Evolutionary conservation across 345 rosid species (phyloP).

Genomic region (Dovyalis caffra): DNA sequence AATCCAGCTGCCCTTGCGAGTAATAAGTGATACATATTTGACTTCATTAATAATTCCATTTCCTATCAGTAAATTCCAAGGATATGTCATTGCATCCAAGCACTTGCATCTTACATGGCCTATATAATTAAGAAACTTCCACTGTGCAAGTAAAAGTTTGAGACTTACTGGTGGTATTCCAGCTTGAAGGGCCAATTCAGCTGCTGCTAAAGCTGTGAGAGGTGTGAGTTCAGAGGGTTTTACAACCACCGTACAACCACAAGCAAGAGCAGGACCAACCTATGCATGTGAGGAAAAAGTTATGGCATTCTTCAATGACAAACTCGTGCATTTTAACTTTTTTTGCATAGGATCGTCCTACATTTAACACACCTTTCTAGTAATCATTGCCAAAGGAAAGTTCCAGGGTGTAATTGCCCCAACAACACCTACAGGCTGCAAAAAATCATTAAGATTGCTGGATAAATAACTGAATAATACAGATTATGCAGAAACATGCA

Average conservation of each 20-base stretch:
- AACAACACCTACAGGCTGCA: constrained; percentile 96
- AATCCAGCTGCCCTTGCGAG: too few species aligned
- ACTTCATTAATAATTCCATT: too few species aligned
- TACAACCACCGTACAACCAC: constrained; percentile 95
- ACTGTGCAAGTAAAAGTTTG: neutral
- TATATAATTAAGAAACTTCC: neutral
- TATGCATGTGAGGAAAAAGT: constrained; percentile 31
- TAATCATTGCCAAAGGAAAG: constrained; percentile 98
- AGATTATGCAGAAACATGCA: neutral
- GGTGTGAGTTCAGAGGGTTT: constrained; percentile 98
- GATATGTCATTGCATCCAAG: neutral
- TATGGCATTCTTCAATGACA: constrained; percentile 16
- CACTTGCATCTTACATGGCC: neutral
- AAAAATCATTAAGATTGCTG: constrained; percentile 14
- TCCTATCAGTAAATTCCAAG: too few species aligned
- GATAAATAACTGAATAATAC: neutral
- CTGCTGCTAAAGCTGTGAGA: constrained; percentile 91
- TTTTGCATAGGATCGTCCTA: neutral
- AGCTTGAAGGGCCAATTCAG: constrained; percentile 93
- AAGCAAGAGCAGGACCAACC: constrained; percentile 99
- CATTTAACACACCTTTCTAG: constrained; percentile 69
- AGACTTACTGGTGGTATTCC: constrained; percentile 92
- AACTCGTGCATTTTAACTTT: constrained; percentile 1
- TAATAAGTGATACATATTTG: too few species aligned
- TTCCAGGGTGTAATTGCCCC: constrained; percentile 98